A percentile compares a stretch with the other conserved stretches of the same genome.
These are phyloP conservation scores for Daldinia sp. DNA, from an alignment of 2,329 filamentous ascomycete species.

Conservation along the genomic window DNA sequence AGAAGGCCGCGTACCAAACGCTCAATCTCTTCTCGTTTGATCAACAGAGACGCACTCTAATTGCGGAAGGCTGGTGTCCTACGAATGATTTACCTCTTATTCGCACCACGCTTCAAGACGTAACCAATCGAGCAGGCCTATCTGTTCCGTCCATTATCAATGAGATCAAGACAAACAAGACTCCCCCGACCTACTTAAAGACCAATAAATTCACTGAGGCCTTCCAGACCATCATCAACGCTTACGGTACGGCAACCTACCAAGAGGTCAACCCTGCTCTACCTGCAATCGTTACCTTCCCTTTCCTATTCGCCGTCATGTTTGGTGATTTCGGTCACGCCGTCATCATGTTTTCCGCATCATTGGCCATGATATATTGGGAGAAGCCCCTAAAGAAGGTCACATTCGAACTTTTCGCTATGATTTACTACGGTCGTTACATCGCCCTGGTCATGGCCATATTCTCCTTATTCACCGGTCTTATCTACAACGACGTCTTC, in stretches of 20 bases:
- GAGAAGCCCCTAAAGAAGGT: constrained; percentile 95
- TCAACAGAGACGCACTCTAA: constrained; percentile 91
- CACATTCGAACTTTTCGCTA: constrained; percentile 90
- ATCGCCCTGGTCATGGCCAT: constrained; percentile 98
- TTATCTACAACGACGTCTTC: constrained; percentile 98
- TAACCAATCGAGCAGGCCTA: constrained; percentile 92
- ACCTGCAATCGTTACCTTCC: constrained; percentile 95
- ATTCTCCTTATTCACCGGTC: constrained; percentile 95
- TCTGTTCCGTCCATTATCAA: constrained; percentile 99
- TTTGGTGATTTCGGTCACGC: constrained; percentile 98
- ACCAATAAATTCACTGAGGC: constrained; percentile 98
- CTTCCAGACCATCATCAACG: constrained; percentile 99
- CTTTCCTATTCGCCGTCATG: constrained; percentile 99
- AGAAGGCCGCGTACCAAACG: constrained; percentile 96
- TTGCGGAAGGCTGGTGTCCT: constrained; percentile 97
- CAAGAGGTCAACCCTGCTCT: constrained; percentile 96
- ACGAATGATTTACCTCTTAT: constrained; percentile 89
- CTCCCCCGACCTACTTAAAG: constrained; percentile 94
- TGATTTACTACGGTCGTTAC: constrained; percentile 99
- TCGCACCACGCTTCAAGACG: constrained; percentile 92
- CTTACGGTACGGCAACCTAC: constrained; percentile 97
- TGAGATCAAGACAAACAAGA: constrained; percentile 96
- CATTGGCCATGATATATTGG: constrained; percentile 94
- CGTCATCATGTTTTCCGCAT: constrained; percentile 83
- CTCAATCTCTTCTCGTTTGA: constrained; percentile 98